A percentile compares a stretch with the other conserved stretches of the same genome.
phyloP scores from a whole-genome alignment of 2,329 filamentous ascomycete species.

The Nemania sp. region DNA sequence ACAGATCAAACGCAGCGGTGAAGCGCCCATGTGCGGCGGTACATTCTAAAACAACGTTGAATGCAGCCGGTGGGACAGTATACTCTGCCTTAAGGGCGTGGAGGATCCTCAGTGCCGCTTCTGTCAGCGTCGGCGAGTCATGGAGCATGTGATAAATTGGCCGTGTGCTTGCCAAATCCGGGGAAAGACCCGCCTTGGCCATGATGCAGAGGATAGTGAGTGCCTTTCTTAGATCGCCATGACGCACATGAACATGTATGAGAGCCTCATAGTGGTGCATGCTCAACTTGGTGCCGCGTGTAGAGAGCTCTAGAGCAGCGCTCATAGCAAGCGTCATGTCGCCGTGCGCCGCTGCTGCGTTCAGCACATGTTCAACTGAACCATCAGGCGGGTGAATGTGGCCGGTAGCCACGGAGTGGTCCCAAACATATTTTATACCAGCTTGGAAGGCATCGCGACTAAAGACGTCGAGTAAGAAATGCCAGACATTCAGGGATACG shows the following conservation, averaged over 20 bases:
- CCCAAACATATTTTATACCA: slow-evolving; percentile 73
- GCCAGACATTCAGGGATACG: slow-evolving; percentile 52
- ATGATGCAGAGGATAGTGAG: slow-evolving; percentile 75
- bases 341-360: slow-evolving; percentile 68
- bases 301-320: slow-evolving; percentile 67
- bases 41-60: slow-evolving; percentile 48
- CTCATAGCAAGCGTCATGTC: slow-evolving; percentile 71
- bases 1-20: slow-evolving; percentile 41
- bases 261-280: slow-evolving; percentile 80
- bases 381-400: slow-evolving; percentile 67
- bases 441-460: slow-evolving; percentile 65
- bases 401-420: slow-evolving; percentile 57
- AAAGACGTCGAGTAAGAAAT: slow-evolving; percentile 75
- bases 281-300: slow-evolving; percentile 59
- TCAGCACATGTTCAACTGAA: slow-evolving; percentile 69
- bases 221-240: slow-evolving; percentile 64
- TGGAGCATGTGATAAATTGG: slow-evolving; percentile 62
- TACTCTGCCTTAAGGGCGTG: slow-evolving; percentile 51
- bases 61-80: slow-evolving; percentile 43
- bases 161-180: slow-evolving; percentile 63
- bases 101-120: slow-evolving; percentile 60
- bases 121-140: slow-evolving; percentile 48
- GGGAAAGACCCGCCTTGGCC: slow-evolving; percentile 62
- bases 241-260: slow-evolving; percentile 67
- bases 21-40: slow-evolving; percentile 31